These are phyloP conservation scores for Lentinula sp. DNA, from an alignment of 768 basidiomycete genomes.

Conservation along the genomic window DNA sequence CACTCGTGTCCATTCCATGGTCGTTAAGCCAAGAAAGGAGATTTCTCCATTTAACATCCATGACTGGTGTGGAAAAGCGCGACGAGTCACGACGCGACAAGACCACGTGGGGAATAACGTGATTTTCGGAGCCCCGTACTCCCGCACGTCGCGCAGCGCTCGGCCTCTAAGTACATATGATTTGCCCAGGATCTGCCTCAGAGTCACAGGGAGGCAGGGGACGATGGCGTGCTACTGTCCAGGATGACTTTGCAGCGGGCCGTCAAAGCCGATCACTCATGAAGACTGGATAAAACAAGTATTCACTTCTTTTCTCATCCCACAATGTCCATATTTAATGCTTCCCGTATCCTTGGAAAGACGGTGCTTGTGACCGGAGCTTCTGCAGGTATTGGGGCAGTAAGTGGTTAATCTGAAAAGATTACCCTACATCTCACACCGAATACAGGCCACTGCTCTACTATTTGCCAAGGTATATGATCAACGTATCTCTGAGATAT, in stretches of 20 bases:
- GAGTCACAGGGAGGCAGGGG: background rate
- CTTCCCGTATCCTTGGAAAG: conserved; percentile 75
- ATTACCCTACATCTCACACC: background rate
- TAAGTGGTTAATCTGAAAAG: conserved; percentile 27
- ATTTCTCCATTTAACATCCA: conserved; percentile 31
- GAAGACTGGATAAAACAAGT: background rate
- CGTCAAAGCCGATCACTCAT: background rate
- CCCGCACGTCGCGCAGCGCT: background rate
- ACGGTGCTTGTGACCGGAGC: conserved; percentile 88
- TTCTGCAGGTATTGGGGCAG: conserved; percentile 85
- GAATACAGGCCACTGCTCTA: conserved; percentile 69
- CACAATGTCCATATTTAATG: conserved; percentile 76
- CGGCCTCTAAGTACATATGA: background rate
- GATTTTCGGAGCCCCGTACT: background rate
- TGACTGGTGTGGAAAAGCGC: background rate
- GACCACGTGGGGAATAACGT: background rate
- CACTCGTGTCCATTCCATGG: conserved; percentile 39
- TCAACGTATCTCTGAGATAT: background rate
- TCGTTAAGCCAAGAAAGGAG: conserved; percentile 48
- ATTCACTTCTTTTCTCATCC: conserved; percentile 2
- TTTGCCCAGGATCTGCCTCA: background rate
- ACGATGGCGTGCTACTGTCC: background rate
- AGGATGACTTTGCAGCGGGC: background rate
- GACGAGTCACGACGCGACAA: background rate
- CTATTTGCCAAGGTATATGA: conserved; percentile 75